These are phyloP conservation scores for Favolaschia claudopus DNA, from an alignment of 768 basidiomycete genomes.

Conservation along the genomic window DNA sequence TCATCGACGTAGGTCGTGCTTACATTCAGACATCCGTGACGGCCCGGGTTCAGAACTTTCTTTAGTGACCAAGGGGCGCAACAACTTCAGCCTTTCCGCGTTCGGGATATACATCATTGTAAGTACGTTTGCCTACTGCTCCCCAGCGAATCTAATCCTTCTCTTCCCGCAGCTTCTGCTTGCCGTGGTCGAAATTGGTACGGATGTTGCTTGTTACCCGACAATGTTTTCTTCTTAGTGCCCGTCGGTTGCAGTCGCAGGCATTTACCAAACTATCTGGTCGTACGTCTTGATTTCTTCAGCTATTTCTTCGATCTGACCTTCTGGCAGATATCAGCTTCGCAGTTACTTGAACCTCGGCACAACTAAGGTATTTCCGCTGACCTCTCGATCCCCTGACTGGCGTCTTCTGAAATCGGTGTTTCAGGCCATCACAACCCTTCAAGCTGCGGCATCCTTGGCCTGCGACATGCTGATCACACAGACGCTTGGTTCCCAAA, in stretches of 20 bases:
- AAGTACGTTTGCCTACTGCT: background rate
- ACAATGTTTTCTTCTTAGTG: background rate
- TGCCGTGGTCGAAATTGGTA: background rate
- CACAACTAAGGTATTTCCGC: too few relatives aligned
- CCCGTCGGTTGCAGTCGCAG: conserved; percentile 5
- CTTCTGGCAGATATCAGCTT: too few relatives aligned
- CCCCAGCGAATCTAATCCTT: background rate
- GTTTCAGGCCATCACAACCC: too few relatives aligned
- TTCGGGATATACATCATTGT: conserved; percentile 11
- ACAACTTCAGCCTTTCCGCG: conserved; percentile 1
- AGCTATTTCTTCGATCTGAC: too few relatives aligned
- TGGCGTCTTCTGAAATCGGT: too few relatives aligned
- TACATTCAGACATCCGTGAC: background rate
- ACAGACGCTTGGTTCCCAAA: too few relatives aligned
- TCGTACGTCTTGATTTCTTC: conserved; percentile 2
- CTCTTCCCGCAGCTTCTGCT: background rate
- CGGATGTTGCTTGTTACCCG: background rate
- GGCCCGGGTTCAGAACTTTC: background rate
- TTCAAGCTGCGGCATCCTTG: too few relatives aligned
- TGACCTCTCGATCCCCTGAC: too few relatives aligned
- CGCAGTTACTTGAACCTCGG: too few relatives aligned
- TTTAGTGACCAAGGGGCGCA: conserved; percentile 8
- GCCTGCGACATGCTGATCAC: too few relatives aligned
- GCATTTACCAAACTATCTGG: conserved; percentile 10
- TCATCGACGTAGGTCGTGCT: background rate